Conservation (phyloP, 2,329 filamentous ascomycete species). For the Neonectria ditissima region DNA sequence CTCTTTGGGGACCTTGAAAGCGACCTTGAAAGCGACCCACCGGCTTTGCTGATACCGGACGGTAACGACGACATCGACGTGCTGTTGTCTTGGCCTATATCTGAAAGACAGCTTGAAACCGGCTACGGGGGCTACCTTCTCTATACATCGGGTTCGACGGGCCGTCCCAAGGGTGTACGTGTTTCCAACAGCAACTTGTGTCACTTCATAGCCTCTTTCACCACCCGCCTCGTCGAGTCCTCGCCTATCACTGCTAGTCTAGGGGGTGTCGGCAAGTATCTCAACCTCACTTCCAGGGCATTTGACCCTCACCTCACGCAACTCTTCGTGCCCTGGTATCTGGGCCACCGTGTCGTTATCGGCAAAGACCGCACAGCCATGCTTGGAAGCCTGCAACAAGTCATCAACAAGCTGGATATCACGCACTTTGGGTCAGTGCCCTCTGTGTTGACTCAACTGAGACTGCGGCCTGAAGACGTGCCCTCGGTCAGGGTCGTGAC, state of each 20-base stretch:
- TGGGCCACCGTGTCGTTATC: neutral
- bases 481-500: conserved; percentile 74
- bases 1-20: conserved; percentile 16
- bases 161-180: conserved; percentile 74
- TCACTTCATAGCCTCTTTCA: conserved; percentile 32
- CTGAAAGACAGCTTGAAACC: neutral
- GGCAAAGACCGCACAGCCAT: conserved; percentile 14
- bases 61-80: neutral
- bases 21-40: neutral
- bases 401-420: conserved; percentile 65
- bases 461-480: conserved; percentile 64
- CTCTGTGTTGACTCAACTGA: conserved; percentile 69
- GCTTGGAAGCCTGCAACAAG: conserved; percentile 46
- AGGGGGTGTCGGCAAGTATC: conserved; percentile 41
- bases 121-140: conserved; percentile 68
- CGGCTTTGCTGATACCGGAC: neutral
- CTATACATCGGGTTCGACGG: conserved; percentile 75
- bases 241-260: conserved; percentile 28
- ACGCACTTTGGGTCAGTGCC: conserved; percentile 75
- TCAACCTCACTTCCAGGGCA: conserved; percentile 40
- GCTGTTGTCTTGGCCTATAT: neutral
- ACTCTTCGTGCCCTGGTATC: conserved; percentile 34
- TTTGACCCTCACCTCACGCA: conserved; percentile 42
- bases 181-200: conserved; percentile 67
- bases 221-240: conserved; percentile 19